Base-by-base conservation (phyloP, 2,329 filamentous ascomycete genomes). In the Colletotrichum phormii region DNA sequence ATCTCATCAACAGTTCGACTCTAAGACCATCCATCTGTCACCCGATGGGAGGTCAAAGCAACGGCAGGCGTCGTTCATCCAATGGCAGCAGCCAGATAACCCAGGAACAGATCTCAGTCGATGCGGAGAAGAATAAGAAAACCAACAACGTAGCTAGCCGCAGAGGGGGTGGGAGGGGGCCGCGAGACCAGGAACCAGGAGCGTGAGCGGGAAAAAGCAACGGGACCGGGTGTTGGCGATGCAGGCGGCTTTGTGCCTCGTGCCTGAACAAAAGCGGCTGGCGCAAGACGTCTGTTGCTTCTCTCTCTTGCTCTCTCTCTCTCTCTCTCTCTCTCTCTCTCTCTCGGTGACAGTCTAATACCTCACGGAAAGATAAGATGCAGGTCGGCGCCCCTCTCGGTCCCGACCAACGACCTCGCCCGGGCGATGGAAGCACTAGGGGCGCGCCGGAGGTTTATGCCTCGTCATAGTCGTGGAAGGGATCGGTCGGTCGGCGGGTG, bases 61-160 rank as follows among this genome's bases (percentile, higher is more conserved):
- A 26, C 49, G 42, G 54, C 33, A 70, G 5, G 26, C 26, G 12
- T 53, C 60, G 60, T 70, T 70, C 66, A 46, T 72, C 66, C 70
- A 70, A 70, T 72, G 22, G 26, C 60, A 13, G 15, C 31, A 24
- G 33, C 46, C 55, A 55, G 26, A 57, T 64, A 55, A 55, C 35
- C 42, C 66, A 70, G 55, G 60, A 51, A 68, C 69, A 7, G 59
- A 64, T 64, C 24, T 53, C 18, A 33, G 42, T 55, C 26, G n/a
- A 54, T 33, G 55, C 55, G 54, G 49, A 68, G 58, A 64, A 35
- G 42, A 60, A 42, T 31, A 62, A 24, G 33, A 5, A 46, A 18
- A 60, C n/a, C 24, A 24, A 22, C 31, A 33, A n/a, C 15, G 46
- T 63, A 49, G 42, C 42, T 9, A 35, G 13, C 46, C 35, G 46